Percentiles rank a stretch among this genome's conserved stretches.
These are phyloP conservation scores for Botrytis squamosa DNA, from an alignment of 2,329 filamentous ascomycete species.

Conservation along the genomic window DNA sequence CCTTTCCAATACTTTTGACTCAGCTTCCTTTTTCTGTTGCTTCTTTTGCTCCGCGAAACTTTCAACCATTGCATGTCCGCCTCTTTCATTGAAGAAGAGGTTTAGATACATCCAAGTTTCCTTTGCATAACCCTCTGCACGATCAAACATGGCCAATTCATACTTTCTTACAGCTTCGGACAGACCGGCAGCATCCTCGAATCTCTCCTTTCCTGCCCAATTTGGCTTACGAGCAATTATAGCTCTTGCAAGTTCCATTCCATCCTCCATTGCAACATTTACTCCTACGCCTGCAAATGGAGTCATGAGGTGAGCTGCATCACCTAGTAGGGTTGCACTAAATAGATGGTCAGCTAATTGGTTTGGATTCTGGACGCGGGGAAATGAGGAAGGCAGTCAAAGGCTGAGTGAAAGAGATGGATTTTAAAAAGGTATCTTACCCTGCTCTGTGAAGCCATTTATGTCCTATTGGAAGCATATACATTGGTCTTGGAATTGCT, in stretches of 20 bases:
- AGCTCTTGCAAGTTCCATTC: conserved; percentile 41
- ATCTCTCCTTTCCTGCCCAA: conserved; percentile 25
- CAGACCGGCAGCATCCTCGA: conserved; percentile 10
- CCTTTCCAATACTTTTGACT: background rate
- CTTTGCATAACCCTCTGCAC: conserved; percentile 22
- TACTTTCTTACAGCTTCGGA: conserved; percentile 24
- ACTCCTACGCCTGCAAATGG: conserved; percentile 47
- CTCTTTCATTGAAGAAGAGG: conserved; percentile 24
- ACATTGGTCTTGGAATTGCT: conserved; percentile 23
- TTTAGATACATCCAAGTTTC: conserved; percentile 23
- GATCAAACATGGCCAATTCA: conserved; percentile 27
- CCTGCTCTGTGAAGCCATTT: conserved; percentile 25
- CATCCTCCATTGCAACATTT: conserved; percentile 48
- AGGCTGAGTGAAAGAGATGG: conserved; percentile 13
- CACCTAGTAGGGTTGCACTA: conserved; percentile 49
- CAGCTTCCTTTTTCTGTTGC: conserved; percentile 1
- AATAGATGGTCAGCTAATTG: conserved; percentile 39
- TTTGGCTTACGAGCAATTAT: conserved; percentile 39
- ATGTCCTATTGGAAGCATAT: conserved; percentile 24
- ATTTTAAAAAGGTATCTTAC: conserved; percentile 20
- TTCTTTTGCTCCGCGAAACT: conserved; percentile 15
- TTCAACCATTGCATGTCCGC: conserved; percentile 15
- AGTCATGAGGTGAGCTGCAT: conserved; percentile 49
- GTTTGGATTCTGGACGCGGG: background rate
- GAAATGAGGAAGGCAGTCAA: conserved; percentile 1